Percentiles rank a stretch among this genome's conserved stretches.
These are phyloP conservation scores for Trypanosoma caninum DNA, from an alignment of 208 protist genomes.

Conservation along the genomic window DNA sequence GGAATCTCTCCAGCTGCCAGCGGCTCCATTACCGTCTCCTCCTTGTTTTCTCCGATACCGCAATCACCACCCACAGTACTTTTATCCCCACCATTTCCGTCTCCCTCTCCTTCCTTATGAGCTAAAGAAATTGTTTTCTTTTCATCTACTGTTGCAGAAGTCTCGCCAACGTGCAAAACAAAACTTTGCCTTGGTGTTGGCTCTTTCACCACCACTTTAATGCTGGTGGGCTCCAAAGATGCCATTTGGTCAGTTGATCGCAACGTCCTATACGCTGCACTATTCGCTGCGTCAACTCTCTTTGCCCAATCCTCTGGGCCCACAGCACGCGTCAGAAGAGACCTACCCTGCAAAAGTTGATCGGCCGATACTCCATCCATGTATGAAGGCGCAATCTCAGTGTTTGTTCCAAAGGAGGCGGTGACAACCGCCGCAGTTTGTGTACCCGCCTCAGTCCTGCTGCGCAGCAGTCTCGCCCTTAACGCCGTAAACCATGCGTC, in stretches of 20 bases:
- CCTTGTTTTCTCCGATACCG: not conserved
- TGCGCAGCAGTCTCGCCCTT: slow-evolving; percentile 1
- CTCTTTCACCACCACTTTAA: too few relatives aligned
- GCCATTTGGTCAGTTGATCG: not conserved
- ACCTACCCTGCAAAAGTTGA: not conserved
- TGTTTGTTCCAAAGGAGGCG: slow-evolving; percentile 14
- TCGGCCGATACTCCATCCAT: not conserved
- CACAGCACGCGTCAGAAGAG: slow-evolving; percentile 22
- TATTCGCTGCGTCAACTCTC: slow-evolving; percentile 8
- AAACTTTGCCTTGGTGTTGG: too few relatives aligned
- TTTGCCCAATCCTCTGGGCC: slow-evolving; percentile 27
- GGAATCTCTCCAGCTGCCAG: not conserved
- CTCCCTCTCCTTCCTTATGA: too few relatives aligned
- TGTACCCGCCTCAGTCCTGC: slow-evolving; percentile 12
- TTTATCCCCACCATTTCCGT: not conserved
- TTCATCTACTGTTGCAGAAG: too few relatives aligned
- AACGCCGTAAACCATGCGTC: slow-evolving; percentile 16
- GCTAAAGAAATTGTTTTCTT: too few relatives aligned
- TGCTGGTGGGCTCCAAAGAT: not conserved
- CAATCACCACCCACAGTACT: too few relatives aligned
- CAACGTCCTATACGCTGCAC: not conserved
- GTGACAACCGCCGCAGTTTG: slow-evolving; percentile 22
- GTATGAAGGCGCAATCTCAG: slow-evolving; percentile 2
- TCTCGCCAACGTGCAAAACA: too few relatives aligned
- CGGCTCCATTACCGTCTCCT: not conserved